Percentiles rank a stretch among this genome's conserved stretches.
These are phyloP conservation scores for Thermothielavioides terrestris DNA, from an alignment of 495 filamentous ascomycete species.

Conservation along the genomic window DNA sequence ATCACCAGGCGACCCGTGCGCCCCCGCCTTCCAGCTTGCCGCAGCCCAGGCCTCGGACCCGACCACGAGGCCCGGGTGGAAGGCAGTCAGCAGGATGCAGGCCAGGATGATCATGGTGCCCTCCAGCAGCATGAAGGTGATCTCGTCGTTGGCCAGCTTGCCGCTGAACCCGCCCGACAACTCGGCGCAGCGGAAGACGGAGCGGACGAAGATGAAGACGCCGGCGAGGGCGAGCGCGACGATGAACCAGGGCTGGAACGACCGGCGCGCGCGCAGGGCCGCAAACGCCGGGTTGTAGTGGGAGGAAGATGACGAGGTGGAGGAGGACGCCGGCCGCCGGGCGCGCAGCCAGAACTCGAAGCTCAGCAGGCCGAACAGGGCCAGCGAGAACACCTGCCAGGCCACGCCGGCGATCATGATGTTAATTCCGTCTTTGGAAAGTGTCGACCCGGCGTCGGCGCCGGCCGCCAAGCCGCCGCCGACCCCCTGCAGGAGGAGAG, in stretches of 20 bases:
- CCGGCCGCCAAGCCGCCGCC: slow-evolving; percentile 38
- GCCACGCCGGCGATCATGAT: slow-evolving; percentile 43
- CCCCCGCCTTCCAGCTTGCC: slow-evolving; percentile 2
- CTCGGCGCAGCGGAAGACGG: slow-evolving; percentile 29
- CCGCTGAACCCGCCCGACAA: slow-evolving; percentile 30
- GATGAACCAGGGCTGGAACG: slow-evolving; percentile 1
- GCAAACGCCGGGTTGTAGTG: slow-evolving; percentile 6
- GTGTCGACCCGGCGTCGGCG: slow-evolving; percentile 3
- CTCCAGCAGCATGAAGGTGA: slow-evolving; percentile 28
- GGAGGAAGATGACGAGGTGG: too few species aligned
- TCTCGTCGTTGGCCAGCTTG: slow-evolving; percentile 24
- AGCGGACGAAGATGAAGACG: slow-evolving; percentile 29
- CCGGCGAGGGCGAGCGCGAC: slow-evolving; percentile 8
- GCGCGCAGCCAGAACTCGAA: slow-evolving; percentile 13
- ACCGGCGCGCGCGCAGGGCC: neutral
- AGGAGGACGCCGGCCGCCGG: neutral
- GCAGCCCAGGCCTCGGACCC: neutral
- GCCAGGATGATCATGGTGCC: slow-evolving; percentile 28
- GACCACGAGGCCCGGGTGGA: slow-evolving; percentile 6
- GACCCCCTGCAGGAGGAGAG: slow-evolving; percentile 41
- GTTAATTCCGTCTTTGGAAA: slow-evolving; percentile 21
- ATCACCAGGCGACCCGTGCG: neutral
- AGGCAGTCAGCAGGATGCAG: slow-evolving; percentile 17
- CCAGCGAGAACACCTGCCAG: slow-evolving; percentile 34
- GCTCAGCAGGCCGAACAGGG: slow-evolving; percentile 17